Conservation (phyloP, 2,329 filamentous ascomycete species). For the Aspergillus pseudoglaucus region DNA sequence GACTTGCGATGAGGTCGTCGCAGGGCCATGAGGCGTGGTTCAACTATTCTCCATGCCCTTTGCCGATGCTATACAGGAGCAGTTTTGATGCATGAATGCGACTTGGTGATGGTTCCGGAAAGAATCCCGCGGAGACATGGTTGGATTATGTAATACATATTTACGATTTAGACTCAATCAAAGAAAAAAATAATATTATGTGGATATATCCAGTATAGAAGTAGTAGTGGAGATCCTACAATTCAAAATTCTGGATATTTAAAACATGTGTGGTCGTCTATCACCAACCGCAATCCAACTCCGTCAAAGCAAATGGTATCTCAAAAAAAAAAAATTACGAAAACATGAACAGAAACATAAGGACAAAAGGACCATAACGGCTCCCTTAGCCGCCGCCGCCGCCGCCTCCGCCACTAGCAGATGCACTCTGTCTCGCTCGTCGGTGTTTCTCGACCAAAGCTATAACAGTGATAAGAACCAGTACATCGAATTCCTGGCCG, state of each 20-base stretch:
- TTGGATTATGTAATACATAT: not conserved
- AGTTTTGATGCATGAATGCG: not conserved
- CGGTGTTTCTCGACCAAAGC: constrained; percentile 19
- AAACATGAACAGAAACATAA: not conserved
- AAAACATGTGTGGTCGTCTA: too few relatives aligned
- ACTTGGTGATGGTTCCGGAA: not conserved
- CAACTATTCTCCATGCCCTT: not conserved
- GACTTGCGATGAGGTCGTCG: constrained; percentile 32
- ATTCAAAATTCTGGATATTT: too few relatives aligned
- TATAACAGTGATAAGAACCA: constrained; percentile 23
- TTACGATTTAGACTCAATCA: not conserved
- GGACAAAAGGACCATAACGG: too few relatives aligned
- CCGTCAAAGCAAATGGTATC: not conserved
- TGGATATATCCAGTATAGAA: too few relatives aligned
- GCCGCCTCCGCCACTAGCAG: constrained; percentile 5
- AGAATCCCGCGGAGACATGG: not conserved
- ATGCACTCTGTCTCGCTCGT: constrained; percentile 9
- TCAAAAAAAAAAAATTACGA: not conserved
- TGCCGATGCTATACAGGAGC: not conserved
- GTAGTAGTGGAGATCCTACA: too few relatives aligned
- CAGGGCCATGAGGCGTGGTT: constrained; percentile 20
- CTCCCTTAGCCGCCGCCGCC: constrained; percentile 8
- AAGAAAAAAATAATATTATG: not conserved
- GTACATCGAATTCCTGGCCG: constrained; percentile 22
- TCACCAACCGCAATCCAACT: not conserved